Base-by-base conservation (phyloP, 257 asterid genomes). In the Phtheirospermum japonicum region DNA sequence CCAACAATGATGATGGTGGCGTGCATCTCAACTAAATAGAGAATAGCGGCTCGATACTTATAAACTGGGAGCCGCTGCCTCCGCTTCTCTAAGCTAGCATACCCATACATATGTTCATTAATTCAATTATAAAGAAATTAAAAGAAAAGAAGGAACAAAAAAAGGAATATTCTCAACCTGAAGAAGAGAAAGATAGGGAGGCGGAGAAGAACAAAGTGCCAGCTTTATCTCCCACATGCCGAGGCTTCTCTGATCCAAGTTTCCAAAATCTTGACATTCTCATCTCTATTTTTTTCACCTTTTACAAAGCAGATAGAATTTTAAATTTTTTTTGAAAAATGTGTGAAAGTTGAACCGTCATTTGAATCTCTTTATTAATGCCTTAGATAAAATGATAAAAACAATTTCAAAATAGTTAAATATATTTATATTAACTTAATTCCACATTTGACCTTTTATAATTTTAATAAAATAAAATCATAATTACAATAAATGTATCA, bases 221-320 rank as follows among this genome's bases (percentile, higher is more conserved):
- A 67, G 94, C 99, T 76, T 92, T 97, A 40, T 89, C 99, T 67
- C 87, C 97, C 18, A 89, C 71, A 17, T 89, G 77, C 18, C 87
- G 85, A 45, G 96, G 97, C 63, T 81, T 81, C 78, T 86, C 96
- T 0, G 94, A 71, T 43, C 99, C 99, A n/a, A 94, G 99, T 63
- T 83, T 89, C 99, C 99, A 89, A 53, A 92, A 92, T 64, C 72
- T 81, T 0, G 96, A 73, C 88, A 90, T 90, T 65, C 48, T 19
- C 18, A n/a, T 34, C 17, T 3, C 46, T 40, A 5, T 40, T 14
- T 40, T 10, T 40, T 46, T 13, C 2, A n/a, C 7, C 11, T n/a
- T 23, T 23, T n/a, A n/a, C n/a, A n/a, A n/a, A n/a, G n/a, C n/a
- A n/a, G n/a, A n/a, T n/a, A n/a, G n/a, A n/a, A n/a, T n/a, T n/a